Base-by-base conservation (phyloP, 805 yeast species). In the Zygosaccharomyces bisporus region DNA sequence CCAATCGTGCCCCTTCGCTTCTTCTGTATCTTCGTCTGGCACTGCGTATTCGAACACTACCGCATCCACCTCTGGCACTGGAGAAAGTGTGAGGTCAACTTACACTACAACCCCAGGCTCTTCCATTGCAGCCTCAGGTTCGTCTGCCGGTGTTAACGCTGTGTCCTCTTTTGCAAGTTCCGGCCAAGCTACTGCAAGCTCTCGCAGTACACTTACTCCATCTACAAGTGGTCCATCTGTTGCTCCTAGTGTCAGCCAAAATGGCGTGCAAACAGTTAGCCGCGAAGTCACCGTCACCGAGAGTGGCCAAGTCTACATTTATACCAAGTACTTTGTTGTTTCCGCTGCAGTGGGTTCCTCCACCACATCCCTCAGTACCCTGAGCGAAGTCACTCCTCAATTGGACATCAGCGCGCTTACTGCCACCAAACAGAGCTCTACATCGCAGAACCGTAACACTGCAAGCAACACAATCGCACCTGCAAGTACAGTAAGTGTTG, bases 1-100 rank as follows among this genome's bases (percentile, higher is more conserved):
- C 4, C 57, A 56, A 38, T 32, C 47, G 6, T 57, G 62, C 38
- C 55, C 52, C 9, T 45, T 44, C 17, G 21, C 45, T 18, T 34
- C 37, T n/a, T 34, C 37, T 13, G 31, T n/a, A n/a, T 12, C 31
- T 4, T 10, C 31, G 5, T 27, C 31, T 7, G 13, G 8, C 13
- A 6, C 31, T 3, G 31, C 31, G n/a, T n/a, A n/a, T n/a, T n/a
- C n/a, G n/a, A 27, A 10, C 31, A n/a, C 3, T 27, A 10, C 31
- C 10, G 31, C 16, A 7, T 27, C 31, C 13, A n/a, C 31, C 16
- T 13, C 31, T 27, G 9, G 25, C 9, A 21, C 9, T 21, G 25
- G 6, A 21, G 25, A 21, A 21, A 21, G 25, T 21, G 6, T 21
- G 8, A 21, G 25, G 8, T 21, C 25, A 21, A 21, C 8, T 9